Conservation (phyloP, 2,329 filamentous ascomycete genomes). For the Verticillium longisporum region DNA sequence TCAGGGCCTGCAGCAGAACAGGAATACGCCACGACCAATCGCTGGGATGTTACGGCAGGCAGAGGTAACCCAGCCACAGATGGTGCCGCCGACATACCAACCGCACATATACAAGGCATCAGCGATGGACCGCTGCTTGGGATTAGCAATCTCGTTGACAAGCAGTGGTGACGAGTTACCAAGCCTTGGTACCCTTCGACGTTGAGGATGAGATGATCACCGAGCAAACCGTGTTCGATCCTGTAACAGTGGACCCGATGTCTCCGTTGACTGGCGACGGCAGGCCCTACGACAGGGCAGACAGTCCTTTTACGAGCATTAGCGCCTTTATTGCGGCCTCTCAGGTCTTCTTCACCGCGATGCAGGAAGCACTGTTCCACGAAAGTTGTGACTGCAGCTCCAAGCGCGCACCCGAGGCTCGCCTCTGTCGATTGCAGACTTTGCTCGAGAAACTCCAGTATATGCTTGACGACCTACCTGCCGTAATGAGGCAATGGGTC, state of each 20-base stretch:
- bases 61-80: slow-evolving; percentile 43
- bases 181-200: slow-evolving; percentile 21
- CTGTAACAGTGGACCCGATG: slow-evolving; percentile 4
- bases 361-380: slow-evolving; percentile 10
- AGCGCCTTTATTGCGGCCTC: slow-evolving; percentile 21
- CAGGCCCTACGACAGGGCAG: background rate
- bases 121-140: slow-evolving; percentile 38
- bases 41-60: slow-evolving; percentile 37
- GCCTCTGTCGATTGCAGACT: slow-evolving; percentile 15
- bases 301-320: slow-evolving; percentile 13
- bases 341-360: slow-evolving; percentile 16
- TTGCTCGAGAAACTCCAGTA: slow-evolving; percentile 21
- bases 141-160: slow-evolving; percentile 46
- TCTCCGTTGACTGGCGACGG: background rate
- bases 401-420: slow-evolving; percentile 6
- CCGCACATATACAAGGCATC: slow-evolving; percentile 49
- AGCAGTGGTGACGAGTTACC: slow-evolving; percentile 47
- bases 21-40: slow-evolving; percentile 48
- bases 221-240: slow-evolving; percentile 10
- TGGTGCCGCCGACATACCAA: slow-evolving; percentile 41
- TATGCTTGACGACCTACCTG: slow-evolving; percentile 19
- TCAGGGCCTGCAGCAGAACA: slow-evolving; percentile 39
- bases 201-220: slow-evolving; percentile 24
- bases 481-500: slow-evolving; percentile 17
- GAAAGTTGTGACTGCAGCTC: slow-evolving; percentile 7